Evolutionary conservation across 441 rosid genomes (phyloP).

Genomic region (Erodium texanum): DNA sequence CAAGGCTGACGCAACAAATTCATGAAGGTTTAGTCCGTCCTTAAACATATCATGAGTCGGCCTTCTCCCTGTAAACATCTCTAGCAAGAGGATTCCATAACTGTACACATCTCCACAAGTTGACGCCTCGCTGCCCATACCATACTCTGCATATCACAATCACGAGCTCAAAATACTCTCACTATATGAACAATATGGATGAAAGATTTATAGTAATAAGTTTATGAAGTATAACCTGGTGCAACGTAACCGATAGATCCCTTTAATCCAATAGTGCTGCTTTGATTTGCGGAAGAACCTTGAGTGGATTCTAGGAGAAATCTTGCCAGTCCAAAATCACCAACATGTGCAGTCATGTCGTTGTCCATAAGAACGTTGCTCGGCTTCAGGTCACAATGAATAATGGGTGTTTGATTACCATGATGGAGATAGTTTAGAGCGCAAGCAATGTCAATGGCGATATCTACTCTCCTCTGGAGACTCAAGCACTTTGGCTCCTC

Average conservation of each 20-base stretch:
- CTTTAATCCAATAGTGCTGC: neutral
- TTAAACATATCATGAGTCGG: constrained; percentile 11
- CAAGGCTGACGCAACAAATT: constrained; percentile 2
- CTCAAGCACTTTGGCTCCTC: neutral
- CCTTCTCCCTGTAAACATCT: constrained; percentile 15
- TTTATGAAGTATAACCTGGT: no score
- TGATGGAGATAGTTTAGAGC: constrained; percentile 6
- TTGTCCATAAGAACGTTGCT: constrained; percentile 8
- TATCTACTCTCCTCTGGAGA: neutral
- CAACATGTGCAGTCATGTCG: constrained; percentile 4
- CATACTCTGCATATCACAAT: constrained; percentile 7
- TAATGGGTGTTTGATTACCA: neutral
- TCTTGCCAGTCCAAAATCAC: constrained; percentile 11
- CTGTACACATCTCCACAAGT: constrained; percentile 8
- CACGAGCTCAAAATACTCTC: neutral
- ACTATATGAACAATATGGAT: no score
- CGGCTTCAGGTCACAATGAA: constrained; percentile 17
- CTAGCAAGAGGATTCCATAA: constrained; percentile 8
- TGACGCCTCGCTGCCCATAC: constrained; percentile 10
- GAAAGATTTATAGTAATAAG: no score
- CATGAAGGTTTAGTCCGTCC: constrained; percentile 4
- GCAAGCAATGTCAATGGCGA: neutral
- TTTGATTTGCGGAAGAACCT: neutral
- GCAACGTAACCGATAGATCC: neutral
- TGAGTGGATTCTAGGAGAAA: neutral